Base-by-base conservation (phyloP, 345 rosid species). In the Aquilaria sinensis region DNA sequence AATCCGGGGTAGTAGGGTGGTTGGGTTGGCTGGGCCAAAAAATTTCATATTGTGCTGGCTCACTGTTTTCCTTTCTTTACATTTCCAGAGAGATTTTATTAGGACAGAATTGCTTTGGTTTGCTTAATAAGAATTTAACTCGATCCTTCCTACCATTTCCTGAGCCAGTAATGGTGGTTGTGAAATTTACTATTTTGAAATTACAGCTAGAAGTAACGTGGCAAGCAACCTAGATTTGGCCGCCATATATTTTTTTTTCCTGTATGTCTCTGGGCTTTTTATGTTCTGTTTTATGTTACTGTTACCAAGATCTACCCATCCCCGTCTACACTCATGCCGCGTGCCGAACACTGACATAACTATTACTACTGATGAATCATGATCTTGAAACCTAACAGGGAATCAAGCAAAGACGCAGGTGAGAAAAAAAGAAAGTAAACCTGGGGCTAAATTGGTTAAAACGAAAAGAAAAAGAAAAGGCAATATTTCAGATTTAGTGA, bases 201-300 rank as follows among this genome's bases (percentile, higher is more conserved):
- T 37, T 58, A 84, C 85, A 70, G 81, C 81, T 65, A 75, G 66
- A 48, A 69, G 53, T 76, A 87, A 87, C 90, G 82, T 87, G 92
- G 87, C 78, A 64, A 80, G 88, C 87, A 79, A 66, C 97, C 84
- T 90, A 67, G 97, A 82, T 74, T 65, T 83, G 71, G 89, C 82
- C 90, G 87, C 95, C 90, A 76, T 82, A 74, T 74, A 85, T 76
- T 74, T 83, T 63, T 76, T 58, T 51, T 74, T 53, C 31, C 58
- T 66, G 87, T 77, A 71, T 81, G 72, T 71, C 82, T 82, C 86
- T 78, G 86, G 77, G 80, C 69, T 63, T 73, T 79, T 75, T 66
- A 74, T 73, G 78, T 67, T 51, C 72, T 80, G 51, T 64, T 64
- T 37, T 37, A 37, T 75, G 81, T 77, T 68, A 50, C 57, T 58